phyloP scores from a whole-genome alignment of 768 basidiomycete genomes.

The Macrolepiota dolichaula region DNA sequence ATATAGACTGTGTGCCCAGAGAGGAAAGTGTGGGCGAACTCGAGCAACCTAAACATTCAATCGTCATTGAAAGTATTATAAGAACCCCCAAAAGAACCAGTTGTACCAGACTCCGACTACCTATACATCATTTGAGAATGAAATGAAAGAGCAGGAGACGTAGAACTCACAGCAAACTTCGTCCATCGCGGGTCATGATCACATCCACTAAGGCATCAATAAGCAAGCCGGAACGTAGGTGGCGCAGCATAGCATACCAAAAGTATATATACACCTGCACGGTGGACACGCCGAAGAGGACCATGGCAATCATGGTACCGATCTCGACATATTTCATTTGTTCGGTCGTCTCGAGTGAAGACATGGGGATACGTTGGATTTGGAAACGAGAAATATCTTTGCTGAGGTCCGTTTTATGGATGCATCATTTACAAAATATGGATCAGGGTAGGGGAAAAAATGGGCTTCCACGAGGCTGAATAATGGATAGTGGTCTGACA shows the following conservation, averaged over 20 bases:
- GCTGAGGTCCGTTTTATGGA: neutral
- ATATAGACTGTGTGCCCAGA: neutral
- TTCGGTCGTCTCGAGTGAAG: no score
- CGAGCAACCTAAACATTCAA: neutral
- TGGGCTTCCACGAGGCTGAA: neutral
- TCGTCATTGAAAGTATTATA: neutral
- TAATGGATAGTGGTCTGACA: neutral
- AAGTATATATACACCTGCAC: conserved; percentile 1
- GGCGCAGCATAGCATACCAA: neutral
- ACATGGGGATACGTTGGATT: no score
- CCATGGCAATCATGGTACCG: neutral
- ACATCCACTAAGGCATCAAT: neutral
- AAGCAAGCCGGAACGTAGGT: neutral
- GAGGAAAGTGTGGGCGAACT: neutral
- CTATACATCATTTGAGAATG: neutral
- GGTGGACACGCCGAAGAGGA: neutral
- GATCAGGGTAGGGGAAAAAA: neutral
- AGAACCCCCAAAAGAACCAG: neutral
- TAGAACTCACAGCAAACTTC: neutral
- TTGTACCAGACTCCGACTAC: neutral
- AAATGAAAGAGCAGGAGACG: no score
- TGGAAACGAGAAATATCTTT: neutral
- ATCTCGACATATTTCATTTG: neutral
- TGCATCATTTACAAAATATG: neutral
- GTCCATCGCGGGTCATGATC: neutral